Conservation (phyloP, 1,139 yeast species). For the Taphrina communis region DNA sequence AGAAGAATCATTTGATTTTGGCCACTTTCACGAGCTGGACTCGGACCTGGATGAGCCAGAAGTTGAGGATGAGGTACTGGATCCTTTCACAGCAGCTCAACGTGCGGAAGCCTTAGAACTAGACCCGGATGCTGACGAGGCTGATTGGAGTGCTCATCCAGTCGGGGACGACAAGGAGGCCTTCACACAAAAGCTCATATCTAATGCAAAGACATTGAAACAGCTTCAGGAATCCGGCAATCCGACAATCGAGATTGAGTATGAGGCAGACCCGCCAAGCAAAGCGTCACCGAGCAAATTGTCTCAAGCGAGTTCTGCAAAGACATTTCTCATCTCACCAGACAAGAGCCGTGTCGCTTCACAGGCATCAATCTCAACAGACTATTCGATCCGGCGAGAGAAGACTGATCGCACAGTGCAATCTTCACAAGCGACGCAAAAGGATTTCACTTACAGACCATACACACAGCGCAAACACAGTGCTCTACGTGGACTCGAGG, state of each 20-base stretch:
- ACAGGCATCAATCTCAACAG: slow-evolving; percentile 3
- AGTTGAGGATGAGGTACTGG: slow-evolving; percentile 8
- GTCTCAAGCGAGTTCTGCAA: background rate
- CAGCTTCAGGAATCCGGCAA: slow-evolving; percentile 12
- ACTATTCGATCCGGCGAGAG: background rate
- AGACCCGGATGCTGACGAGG: slow-evolving; percentile 7
- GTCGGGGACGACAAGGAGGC: slow-evolving; percentile 6
- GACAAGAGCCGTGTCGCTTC: background rate
- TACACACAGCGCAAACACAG: background rate
- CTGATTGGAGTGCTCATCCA: background rate
- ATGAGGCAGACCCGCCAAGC: slow-evolving; percentile 1
- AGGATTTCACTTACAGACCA: background rate
- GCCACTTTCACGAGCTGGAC: slow-evolving; percentile 15
- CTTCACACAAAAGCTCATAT: slow-evolving; percentile 29
- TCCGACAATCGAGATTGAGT: slow-evolving; percentile 15
- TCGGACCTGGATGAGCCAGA: slow-evolving; percentile 12
- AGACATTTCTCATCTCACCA: background rate
- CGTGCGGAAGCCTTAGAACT: background rate
- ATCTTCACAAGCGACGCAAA: background rate
- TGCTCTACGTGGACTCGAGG: background rate
- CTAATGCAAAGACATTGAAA: slow-evolving; percentile 30
- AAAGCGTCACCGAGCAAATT: background rate
- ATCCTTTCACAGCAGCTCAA: slow-evolving; percentile 40
- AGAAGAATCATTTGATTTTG: slow-evolving; percentile 11
- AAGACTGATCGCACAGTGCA: background rate